These are phyloP conservation scores for Oryza meridionalis DNA, from an alignment of 176 grass and related monocot species.

Conservation along the genomic window DNA sequence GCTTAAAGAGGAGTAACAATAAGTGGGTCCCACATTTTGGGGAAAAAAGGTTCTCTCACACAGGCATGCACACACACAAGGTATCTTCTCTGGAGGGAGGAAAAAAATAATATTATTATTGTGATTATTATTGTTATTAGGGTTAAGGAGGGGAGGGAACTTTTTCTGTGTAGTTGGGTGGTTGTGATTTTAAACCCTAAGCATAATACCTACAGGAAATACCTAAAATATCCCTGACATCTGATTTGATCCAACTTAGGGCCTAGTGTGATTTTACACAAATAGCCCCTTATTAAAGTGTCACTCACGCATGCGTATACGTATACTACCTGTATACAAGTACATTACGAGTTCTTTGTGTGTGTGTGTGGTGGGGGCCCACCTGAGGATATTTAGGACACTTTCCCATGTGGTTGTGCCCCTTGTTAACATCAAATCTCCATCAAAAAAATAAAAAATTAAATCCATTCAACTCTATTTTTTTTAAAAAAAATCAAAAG, in stretches of 20 bases:
- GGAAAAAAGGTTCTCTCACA: conserved; percentile 34
- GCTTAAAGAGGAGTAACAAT: conserved; percentile 51
- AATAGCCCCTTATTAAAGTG: conserved; percentile 59
- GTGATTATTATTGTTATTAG: conserved; percentile 2
- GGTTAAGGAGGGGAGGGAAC: conserved; percentile 27
- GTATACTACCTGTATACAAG: conserved; percentile 16
- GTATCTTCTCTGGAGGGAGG: conserved; percentile 41
- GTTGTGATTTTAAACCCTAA: conserved; percentile 64
- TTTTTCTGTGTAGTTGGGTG: conserved; percentile 49
- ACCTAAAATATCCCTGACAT: conserved; percentile 36
- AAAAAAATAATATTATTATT: neutral
- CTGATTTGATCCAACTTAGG: conserved; percentile 44
- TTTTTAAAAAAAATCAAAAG: neutral
- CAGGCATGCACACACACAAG: neutral
- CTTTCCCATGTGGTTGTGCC: conserved; percentile 46
- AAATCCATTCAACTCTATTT: neutral
- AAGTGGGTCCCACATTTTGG: conserved; percentile 47
- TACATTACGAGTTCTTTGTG: conserved; percentile 24
- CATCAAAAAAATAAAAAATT: conserved; percentile 14
- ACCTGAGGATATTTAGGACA: conserved; percentile 45
- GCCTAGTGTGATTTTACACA: conserved; percentile 46
- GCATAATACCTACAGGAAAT: conserved; percentile 37
- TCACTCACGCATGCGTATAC: conserved; percentile 38
- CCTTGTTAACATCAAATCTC: conserved; percentile 35
- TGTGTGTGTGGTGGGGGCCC: conserved; percentile 42